Evolutionary conservation across 2,329 filamentous ascomycete species (phyloP), one percentile per base, ranked within the genome.

Genomic region (Fonsecaea pedrosoi): DNA sequence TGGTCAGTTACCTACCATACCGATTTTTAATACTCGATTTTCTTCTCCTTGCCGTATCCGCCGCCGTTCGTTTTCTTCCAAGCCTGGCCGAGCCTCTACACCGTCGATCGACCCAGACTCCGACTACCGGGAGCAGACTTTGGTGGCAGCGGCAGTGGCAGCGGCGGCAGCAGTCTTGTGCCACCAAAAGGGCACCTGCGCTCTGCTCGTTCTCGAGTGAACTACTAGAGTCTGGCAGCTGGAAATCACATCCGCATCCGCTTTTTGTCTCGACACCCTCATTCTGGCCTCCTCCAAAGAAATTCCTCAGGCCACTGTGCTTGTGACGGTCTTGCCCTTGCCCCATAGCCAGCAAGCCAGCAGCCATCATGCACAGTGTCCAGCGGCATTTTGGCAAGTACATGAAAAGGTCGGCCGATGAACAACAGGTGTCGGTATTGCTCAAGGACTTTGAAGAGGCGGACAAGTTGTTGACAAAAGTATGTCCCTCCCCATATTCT

Each of bases 361-460:
- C 21, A 65, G 60, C 45, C 67, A 84, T 73, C 54, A 91, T 91
- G 89, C 87, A 90, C 77, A 86, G 87, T 54, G 85, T 95, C 79
- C 89, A 93, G 75, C 84, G 91, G 70, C 87, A 89, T 74, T 89
- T 94, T 72, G 91, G 90, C 68, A 89, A 86, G 78, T 86, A 94
- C 75, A 84, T 88, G 79, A 87, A 86, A 74, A 86, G 88, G 69
- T 87, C 89, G 30, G 90, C 89, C 64, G 90, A 95, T 78, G 90
- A 92, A 76, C 89, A 89, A 71, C 90, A 92, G 75, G 88, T 94
- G 54, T 88, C 89, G 10, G 85, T 89, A 54, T 82, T 95, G 62
- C 81, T 96, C 64, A 89, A 87, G 73, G 92, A 95, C 74, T 95
- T 93, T 75, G 90, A 92, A 72, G 89, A 94, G 77, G 90, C 89